These are phyloP conservation scores for Rhytidhysteron rufulum DNA, from an alignment of 2,329 filamentous ascomycete genomes.

Conservation along the genomic window DNA sequence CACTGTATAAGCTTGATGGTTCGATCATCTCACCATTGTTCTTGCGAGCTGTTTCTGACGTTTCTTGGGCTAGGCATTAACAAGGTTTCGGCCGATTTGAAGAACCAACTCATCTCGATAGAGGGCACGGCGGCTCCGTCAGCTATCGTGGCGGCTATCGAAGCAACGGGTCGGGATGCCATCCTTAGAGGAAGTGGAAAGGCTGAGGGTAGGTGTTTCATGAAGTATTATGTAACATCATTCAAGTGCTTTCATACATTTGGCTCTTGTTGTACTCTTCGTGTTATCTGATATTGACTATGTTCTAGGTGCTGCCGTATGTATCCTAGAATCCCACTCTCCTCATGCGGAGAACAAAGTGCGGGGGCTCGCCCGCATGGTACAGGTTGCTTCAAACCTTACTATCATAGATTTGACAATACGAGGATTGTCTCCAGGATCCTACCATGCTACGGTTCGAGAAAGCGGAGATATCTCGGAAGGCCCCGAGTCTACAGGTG, in stretches of 20 bases:
- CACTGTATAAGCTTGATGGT: constrained; percentile 70
- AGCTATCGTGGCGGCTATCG: constrained; percentile 81
- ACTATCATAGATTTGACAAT: constrained; percentile 87
- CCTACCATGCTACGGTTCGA: constrained; percentile 78
- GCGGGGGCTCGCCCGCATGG: constrained; percentile 85
- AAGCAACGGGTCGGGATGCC: constrained; percentile 86
- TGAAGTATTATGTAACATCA: neutral
- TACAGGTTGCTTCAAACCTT: constrained; percentile 74
- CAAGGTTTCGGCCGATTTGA: constrained; percentile 76
- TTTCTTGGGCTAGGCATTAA: constrained; percentile 71
- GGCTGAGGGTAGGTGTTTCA: constrained; percentile 66
- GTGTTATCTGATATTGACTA: no score
- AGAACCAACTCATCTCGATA: constrained; percentile 78
- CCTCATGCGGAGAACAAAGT: constrained; percentile 62
- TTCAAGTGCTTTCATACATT: neutral
- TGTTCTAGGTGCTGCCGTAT: constrained; percentile 71
- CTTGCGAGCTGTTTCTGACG: constrained; percentile 11
- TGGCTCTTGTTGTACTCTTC: no score
- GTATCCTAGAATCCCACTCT: constrained; percentile 86
- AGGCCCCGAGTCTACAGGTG: constrained; percentile 78
- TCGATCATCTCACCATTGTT: no score
- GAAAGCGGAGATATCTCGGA: constrained; percentile 82
- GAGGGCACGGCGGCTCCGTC: constrained; percentile 91
- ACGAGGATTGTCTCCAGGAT: constrained; percentile 74
- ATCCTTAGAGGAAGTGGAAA: constrained; percentile 86